A percentile compares a stretch with the other conserved stretches of the same genome.
These are phyloP conservation scores for Calendula officinalis DNA, from an alignment of 129 eudicot genomes.

Conservation along the genomic window DNA sequence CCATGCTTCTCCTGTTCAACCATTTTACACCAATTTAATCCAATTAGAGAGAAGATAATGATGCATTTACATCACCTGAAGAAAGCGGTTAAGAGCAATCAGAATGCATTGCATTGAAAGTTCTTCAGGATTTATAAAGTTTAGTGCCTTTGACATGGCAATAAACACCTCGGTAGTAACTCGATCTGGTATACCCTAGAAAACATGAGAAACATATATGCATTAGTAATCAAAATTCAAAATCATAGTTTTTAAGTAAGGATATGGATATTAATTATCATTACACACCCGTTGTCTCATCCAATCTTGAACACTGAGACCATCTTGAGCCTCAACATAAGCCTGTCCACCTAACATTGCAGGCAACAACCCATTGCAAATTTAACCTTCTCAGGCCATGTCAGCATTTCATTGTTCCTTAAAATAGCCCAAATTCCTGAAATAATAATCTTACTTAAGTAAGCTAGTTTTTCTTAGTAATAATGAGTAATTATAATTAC, in stretches of 20 bases:
- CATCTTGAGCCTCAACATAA: slow-evolving; percentile 94
- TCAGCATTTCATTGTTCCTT: slow-evolving; percentile 91
- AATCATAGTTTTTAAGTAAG: neutral
- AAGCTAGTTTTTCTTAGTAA: neutral
- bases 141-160: too few relatives aligned
- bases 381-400: slow-evolving; percentile 94
- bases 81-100: too few relatives aligned
- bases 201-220: too few relatives aligned
- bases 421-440: slow-evolving; percentile 86
- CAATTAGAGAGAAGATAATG: too few relatives aligned
- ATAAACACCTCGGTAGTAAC: too few relatives aligned
- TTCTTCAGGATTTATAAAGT: too few relatives aligned
- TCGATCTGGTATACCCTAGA: too few relatives aligned
- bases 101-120: too few relatives aligned
- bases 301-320: slow-evolving; percentile 88
- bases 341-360: slow-evolving; percentile 92
- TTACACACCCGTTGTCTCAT: slow-evolving; percentile 86
- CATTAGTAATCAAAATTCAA: slow-evolving; percentile 2
- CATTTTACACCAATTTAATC: slow-evolving; percentile 12
- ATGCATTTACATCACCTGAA: too few relatives aligned
- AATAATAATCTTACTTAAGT: slow-evolving; percentile 12
- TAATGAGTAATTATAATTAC: slow-evolving; percentile 29
- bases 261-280: neutral
- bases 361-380: slow-evolving; percentile 92
- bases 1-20: slow-evolving; percentile 89